phyloP scores from a whole-genome alignment of 345 rosid species.

The Bretschneidera sinensis region DNA sequence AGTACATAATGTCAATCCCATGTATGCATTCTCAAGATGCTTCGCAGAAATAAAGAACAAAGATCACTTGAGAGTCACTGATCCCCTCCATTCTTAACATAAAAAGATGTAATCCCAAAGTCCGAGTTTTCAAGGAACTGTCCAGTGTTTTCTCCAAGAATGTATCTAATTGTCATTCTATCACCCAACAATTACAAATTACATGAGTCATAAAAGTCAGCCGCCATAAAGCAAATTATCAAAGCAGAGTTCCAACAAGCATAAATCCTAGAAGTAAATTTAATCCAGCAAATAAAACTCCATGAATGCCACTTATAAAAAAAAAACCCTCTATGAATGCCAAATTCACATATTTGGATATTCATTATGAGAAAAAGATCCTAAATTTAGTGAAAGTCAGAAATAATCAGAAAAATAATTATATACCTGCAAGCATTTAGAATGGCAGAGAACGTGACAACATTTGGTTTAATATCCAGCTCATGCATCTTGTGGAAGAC shows the following conservation, averaged over 20 bases:
- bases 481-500: slow-evolving; percentile 83
- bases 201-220: neutral
- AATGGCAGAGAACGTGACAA: slow-evolving; percentile 91
- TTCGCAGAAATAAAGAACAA: too few relatives aligned
- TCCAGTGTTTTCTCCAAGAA: neutral
- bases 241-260: neutral
- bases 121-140: neutral
- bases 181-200: neutral
- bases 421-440: slow-evolving; percentile 90
- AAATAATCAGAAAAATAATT: too few relatives aligned
- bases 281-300: neutral
- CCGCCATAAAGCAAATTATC: too few relatives aligned
- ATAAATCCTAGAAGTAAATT: too few relatives aligned
- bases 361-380: neutral
- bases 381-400: too few relatives aligned
- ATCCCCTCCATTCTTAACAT: neutral
- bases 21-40: neutral
- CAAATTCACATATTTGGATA: slow-evolving; percentile 7
- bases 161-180: neutral
- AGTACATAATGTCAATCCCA: neutral
- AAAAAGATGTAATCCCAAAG: neutral
- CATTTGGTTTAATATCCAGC: slow-evolving; percentile 87
- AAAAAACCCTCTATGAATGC: neutral
- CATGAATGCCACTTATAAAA: too few relatives aligned
- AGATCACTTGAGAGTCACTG: neutral